Conservation (phyloP, 495 filamentous ascomycete species). For the Cladorrhinum samala region DNA sequence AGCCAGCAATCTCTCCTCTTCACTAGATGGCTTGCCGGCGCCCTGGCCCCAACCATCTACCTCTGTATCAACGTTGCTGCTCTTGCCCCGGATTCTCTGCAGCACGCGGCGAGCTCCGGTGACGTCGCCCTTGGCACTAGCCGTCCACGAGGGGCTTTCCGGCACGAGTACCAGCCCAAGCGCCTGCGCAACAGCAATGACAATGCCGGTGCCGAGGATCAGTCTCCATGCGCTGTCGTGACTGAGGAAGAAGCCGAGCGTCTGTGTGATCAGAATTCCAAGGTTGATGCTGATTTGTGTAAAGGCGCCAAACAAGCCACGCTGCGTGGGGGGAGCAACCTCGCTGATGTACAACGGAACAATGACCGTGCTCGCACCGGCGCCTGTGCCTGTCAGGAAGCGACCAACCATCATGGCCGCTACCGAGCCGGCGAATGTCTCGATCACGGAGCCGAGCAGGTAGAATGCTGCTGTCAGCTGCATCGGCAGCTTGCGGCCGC, state of each 20-base stretch:
- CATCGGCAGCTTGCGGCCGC: conserved; percentile 69
- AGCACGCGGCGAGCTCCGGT: conserved; percentile 58
- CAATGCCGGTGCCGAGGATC: conserved; percentile 68
- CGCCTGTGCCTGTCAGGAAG: conserved; percentile 73
- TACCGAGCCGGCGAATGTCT: conserved; percentile 65
- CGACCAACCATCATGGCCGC: conserved; percentile 63
- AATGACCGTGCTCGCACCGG: conserved; percentile 84
- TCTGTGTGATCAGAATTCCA: conserved; percentile 81
- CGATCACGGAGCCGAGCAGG: conserved; percentile 65
- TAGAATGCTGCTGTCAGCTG: conserved; percentile 69
- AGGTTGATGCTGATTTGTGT: conserved; percentile 93
- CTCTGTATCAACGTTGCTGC: conserved; percentile 68
- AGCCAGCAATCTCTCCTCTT: conserved; percentile 44
- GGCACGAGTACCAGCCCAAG: conserved; percentile 63
- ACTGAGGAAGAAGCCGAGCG: conserved; percentile 81
- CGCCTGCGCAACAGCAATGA: conserved; percentile 59
- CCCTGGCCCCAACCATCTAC: conserved; percentile 54
- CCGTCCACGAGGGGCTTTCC: conserved; percentile 83
- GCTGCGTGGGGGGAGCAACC: conserved; percentile 68
- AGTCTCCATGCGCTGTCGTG: conserved; percentile 70
- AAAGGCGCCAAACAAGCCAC: conserved; percentile 82
- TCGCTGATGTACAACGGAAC: conserved; percentile 95
- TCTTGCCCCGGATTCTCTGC: conserved; percentile 65
- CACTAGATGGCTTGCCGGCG: conserved; percentile 26
- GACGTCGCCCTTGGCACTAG: conserved; percentile 54